Evolutionary conservation across 345 rosid species (phyloP).

Genomic region (Euphorbia peplus): DNA sequence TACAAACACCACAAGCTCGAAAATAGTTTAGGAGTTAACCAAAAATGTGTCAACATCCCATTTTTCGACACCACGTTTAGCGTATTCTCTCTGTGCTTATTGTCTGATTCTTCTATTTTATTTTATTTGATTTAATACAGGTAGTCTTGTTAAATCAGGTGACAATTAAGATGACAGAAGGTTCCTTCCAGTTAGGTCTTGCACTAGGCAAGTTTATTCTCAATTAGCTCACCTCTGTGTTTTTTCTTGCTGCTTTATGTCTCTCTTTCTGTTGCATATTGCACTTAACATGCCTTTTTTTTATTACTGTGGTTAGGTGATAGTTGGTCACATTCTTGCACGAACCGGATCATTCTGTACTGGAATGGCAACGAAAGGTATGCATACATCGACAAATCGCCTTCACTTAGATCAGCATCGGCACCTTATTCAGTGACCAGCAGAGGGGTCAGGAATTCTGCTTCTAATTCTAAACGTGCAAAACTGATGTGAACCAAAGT

Average conservation of each 20-base stretch:
- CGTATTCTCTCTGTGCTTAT: neutral
- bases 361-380: slow-evolving; percentile 81
- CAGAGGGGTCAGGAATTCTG: slow-evolving; percentile 64
- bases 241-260: neutral
- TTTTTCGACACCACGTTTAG: neutral
- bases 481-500: slow-evolving; percentile 47
- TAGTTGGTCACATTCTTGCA: slow-evolving; percentile 94
- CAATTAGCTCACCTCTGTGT: neutral
- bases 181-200: slow-evolving; percentile 78
- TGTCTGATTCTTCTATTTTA: neutral
- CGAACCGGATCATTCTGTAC: slow-evolving; percentile 72
- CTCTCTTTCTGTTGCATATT: neutral
- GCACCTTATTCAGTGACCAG: slow-evolving; percentile 74
- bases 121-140: slow-evolving; percentile 32
- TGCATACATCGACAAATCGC: slow-evolving; percentile 84
- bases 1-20: too few species aligned
- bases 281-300: slow-evolving; percentile 4
- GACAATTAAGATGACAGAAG: slow-evolving; percentile 68
- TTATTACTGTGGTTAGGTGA: slow-evolving; percentile 53
- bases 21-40: too few species aligned
- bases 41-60: too few species aligned
- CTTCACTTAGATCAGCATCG: slow-evolving; percentile 72
- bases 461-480: slow-evolving; percentile 52
- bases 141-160: slow-evolving; percentile 89
- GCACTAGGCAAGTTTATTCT: slow-evolving; percentile 59